Conservation (phyloP, 768 basidiomycete species). For the Tubosaeta brunneosetosa region DNA sequence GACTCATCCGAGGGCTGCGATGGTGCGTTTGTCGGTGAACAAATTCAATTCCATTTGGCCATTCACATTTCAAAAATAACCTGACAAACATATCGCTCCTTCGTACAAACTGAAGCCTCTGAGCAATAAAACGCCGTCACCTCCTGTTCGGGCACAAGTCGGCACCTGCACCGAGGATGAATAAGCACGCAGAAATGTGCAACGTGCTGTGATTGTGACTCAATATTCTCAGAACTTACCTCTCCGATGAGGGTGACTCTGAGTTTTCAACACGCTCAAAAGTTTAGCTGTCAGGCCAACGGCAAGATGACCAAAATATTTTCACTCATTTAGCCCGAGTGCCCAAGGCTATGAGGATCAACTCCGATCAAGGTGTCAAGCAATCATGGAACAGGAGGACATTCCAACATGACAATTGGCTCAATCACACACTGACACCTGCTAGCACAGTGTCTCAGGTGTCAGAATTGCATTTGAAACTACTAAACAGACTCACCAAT, state of each 20-base stretch:
- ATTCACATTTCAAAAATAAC: no score
- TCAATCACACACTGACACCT: no score
- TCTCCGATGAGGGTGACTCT: constrained; percentile 35
- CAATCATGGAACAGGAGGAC: no score
- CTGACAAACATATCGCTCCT: constrained; percentile 18
- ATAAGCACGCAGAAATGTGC: constrained; percentile 3
- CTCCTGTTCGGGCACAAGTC: constrained; percentile 23
- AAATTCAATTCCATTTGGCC: constrained; percentile 15
- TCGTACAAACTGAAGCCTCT: constrained; percentile 33
- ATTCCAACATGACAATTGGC: no score
- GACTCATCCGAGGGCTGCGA: constrained; percentile 59
- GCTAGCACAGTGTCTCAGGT: no score
- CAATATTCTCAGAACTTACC: constrained; percentile 51
- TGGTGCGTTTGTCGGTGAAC: constrained; percentile 38
- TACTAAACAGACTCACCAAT: no score
- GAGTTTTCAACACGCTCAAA: constrained; percentile 13
- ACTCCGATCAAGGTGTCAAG: no score
- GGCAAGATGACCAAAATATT: constrained; percentile 45
- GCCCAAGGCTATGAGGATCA: no score
- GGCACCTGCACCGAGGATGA: not conserved
- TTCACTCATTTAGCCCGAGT: no score
- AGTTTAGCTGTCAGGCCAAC: not conserved
- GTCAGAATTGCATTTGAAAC: no score
- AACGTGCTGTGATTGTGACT: constrained; percentile 60
- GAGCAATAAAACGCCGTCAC: constrained; percentile 57